Evolutionary conservation across 768 basidiomycete species (phyloP).

Genomic region (Mycena vitilis): DNA sequence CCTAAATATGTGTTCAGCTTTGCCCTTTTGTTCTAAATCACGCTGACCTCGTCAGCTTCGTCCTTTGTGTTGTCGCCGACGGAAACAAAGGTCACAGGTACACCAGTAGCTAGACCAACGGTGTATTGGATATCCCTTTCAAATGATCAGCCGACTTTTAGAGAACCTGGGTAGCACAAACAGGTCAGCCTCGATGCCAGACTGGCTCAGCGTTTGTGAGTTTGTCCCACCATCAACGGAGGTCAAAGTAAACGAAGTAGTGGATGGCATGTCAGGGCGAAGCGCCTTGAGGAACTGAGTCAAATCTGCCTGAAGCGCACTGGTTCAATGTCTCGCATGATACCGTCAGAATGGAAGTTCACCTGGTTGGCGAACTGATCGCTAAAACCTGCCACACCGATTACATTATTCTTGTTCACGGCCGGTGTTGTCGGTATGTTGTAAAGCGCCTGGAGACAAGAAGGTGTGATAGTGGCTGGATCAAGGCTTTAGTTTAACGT

Average conservation of each 20-base stretch:
- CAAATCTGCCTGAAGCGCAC: conserved; percentile 23
- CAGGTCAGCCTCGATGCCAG: conserved; percentile 42
- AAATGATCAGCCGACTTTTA: background rate
- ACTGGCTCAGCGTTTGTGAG: conserved; percentile 34
- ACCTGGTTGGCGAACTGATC: conserved; percentile 39
- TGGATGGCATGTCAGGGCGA: conserved; percentile 39
- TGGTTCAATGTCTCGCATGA: background rate
- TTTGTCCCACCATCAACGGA: conserved; percentile 42
- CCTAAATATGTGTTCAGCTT: conserved; percentile 1
- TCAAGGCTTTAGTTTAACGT: conserved; percentile 7
- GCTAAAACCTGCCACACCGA: conserved; percentile 39
- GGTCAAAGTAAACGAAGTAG: conserved; percentile 37
- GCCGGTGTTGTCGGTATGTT: conserved; percentile 38
- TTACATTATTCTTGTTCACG: conserved; percentile 32
- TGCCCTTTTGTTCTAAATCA: background rate
- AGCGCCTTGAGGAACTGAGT: conserved; percentile 34
- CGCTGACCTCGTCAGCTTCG: conserved; percentile 20
- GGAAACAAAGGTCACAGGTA: conserved; percentile 40
- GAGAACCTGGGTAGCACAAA: background rate
- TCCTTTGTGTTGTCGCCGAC: conserved; percentile 35
- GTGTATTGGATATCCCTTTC: conserved; percentile 40
- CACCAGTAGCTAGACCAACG: conserved; percentile 38
- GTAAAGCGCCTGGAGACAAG: conserved; percentile 38
- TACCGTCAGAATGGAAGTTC: background rate
- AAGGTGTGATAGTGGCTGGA: conserved; percentile 31